These are phyloP conservation scores for Hymenoscyphus fraxineus DNA, from an alignment of 2,329 filamentous ascomycete genomes.

Conservation along the genomic window DNA sequence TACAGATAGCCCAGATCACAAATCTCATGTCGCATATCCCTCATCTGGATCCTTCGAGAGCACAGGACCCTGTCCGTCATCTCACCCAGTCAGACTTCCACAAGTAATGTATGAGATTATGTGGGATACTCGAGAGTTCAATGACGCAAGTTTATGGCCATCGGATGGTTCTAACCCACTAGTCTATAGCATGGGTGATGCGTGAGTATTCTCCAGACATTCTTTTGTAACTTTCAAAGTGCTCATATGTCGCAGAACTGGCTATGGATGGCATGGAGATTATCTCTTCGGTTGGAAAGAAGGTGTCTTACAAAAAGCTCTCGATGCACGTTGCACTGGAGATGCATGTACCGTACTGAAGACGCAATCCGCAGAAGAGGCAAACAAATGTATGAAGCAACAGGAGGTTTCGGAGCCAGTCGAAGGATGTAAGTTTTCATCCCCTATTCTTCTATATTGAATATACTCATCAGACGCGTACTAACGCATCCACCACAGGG, in stretches of 20 bases:
- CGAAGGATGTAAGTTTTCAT: conserved; percentile 42
- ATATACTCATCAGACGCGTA: conserved; percentile 14
- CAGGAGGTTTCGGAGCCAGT: conserved; percentile 48
- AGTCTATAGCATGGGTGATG: conserved; percentile 16
- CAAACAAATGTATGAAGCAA: conserved; percentile 44
- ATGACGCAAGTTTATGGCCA: conserved; percentile 42
- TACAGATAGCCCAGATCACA: conserved; percentile 52
- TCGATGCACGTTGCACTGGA: conserved; percentile 63
- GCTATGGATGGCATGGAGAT: conserved; percentile 53
- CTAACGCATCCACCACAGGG: conserved; percentile 10
- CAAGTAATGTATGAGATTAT: conserved; percentile 58
- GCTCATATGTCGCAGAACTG: conserved; percentile 32
- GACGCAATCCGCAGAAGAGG: conserved; percentile 42
- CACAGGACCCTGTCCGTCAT: conserved; percentile 46
- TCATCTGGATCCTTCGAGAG: conserved; percentile 36
- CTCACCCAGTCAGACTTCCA: conserved; percentile 51
- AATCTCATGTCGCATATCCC: conserved; percentile 54
- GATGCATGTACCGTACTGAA: conserved; percentile 56
- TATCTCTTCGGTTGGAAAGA: conserved; percentile 59
- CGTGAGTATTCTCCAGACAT: conserved; percentile 20
- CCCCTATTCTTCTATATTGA: neutral
- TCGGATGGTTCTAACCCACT: conserved; percentile 38
- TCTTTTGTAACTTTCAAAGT: neutral
- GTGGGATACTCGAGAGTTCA: conserved; percentile 50
- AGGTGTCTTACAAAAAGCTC: conserved; percentile 44